These are phyloP conservation scores for Nyctanthes arbortristis DNA, from an alignment of 257 asterid genomes.

Conservation along the genomic window DNA sequence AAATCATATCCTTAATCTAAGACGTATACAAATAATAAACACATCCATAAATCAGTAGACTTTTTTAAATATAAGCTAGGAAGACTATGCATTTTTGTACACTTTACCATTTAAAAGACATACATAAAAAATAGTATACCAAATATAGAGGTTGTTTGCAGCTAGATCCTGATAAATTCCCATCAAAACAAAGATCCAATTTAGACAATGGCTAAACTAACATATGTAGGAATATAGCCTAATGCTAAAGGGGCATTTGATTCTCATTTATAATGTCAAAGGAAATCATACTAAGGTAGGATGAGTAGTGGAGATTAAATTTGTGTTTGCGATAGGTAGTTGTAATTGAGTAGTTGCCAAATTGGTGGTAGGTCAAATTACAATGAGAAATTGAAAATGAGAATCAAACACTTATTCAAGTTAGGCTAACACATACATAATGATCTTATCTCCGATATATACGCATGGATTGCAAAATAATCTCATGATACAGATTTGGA, in stretches of 20 bases:
- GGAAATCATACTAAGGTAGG: too few species aligned
- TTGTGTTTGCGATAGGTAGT: too few species aligned
- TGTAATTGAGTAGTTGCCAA: too few species aligned
- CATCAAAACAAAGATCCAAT: neutral
- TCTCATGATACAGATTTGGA: neutral
- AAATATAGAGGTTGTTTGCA: neutral
- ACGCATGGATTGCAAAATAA: neutral
- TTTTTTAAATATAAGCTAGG: neutral
- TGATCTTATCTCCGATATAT: neutral
- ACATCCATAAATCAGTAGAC: neutral
- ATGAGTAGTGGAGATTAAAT: too few species aligned
- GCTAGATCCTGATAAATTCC: neutral
- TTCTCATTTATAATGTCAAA: too few species aligned
- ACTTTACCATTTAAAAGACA: neutral
- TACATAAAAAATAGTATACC: neutral
- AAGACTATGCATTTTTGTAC: neutral
- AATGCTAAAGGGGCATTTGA: too few species aligned
- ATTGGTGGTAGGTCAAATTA: too few species aligned
- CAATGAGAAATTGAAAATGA: too few species aligned
- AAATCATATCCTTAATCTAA: neutral
- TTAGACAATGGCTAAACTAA: neutral
- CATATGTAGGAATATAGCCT: neutral
- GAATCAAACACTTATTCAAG: too few species aligned
- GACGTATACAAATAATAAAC: neutral
- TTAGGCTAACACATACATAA: neutral